These are phyloP conservation scores for Gaultheria prostrata DNA, from an alignment of 148 eudicot genomes.

Conservation along the genomic window DNA sequence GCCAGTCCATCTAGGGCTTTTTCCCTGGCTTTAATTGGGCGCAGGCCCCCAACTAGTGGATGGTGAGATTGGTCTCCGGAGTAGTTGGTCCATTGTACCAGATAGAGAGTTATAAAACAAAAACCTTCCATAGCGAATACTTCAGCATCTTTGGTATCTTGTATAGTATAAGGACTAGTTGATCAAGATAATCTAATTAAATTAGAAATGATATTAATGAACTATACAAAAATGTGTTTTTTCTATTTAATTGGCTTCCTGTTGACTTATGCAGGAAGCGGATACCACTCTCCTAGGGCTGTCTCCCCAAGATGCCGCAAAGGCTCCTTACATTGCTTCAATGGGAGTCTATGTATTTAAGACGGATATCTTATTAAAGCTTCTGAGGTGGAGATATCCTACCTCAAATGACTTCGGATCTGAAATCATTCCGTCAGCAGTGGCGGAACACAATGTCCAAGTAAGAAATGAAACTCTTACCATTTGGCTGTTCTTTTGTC, in stretches of 20 bases:
- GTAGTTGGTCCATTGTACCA: not conserved
- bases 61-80: not conserved
- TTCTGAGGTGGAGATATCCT: conserved; percentile 60
- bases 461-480: conserved; percentile 27
- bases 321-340: conserved; percentile 85
- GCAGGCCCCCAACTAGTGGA: not conserved
- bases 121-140: not conserved
- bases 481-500: not conserved
- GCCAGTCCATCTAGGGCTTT: not conserved
- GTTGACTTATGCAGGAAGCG: conserved; percentile 54
- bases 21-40: not conserved
- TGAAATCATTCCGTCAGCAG: conserved; percentile 82
- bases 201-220: not conserved
- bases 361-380: conserved; percentile 69
- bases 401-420: conserved; percentile 88
- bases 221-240: not conserved
- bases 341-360: conserved; percentile 93
- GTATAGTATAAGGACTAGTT: not conserved
- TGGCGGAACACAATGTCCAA: conserved; percentile 67
- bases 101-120: not conserved
- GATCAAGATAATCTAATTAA: not conserved
- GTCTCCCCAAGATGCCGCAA: conserved; percentile 57
- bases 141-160: not conserved
- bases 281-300: conserved; percentile 83
- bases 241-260: not conserved